phyloP scores from a whole-genome alignment of 805 yeast species.

The Barnettozyma sp. region DNA sequence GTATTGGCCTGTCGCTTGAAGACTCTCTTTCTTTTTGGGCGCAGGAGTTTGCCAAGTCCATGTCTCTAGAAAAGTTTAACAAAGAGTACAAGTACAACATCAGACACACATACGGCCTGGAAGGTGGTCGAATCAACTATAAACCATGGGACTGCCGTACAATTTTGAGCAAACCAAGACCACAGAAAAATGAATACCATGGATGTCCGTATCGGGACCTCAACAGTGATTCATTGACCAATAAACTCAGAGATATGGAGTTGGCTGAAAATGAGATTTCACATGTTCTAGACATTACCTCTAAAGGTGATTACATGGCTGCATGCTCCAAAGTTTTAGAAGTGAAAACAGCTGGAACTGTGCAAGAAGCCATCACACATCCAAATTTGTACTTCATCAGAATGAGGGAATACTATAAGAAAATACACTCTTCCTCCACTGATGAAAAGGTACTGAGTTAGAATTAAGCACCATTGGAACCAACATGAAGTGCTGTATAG shows the following conservation, averaged over 20 bases:
- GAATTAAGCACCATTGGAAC: no score
- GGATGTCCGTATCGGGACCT: slow-evolving; percentile 92
- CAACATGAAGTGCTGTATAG: no score
- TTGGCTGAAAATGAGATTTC: slow-evolving; percentile 51
- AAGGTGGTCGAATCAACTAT: slow-evolving; percentile 82
- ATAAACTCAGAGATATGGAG: slow-evolving; percentile 56
- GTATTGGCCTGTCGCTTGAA: slow-evolving; percentile 80
- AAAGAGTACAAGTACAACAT: slow-evolving; percentile 87
- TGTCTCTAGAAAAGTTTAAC: slow-evolving; percentile 67
- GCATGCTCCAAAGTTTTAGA: slow-evolving; percentile 93
- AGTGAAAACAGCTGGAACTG: slow-evolving; percentile 46
- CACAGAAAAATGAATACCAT: slow-evolving; percentile 63
- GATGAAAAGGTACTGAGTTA: background rate
- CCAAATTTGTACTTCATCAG: slow-evolving; percentile 87
- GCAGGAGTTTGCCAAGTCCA: slow-evolving; percentile 55
- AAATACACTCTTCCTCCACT: slow-evolving; percentile 7
- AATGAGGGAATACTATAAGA: slow-evolving; percentile 49
- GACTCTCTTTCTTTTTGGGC: slow-evolving; percentile 88
- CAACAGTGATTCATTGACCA: slow-evolving; percentile 52
- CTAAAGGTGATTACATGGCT: slow-evolving; percentile 63
- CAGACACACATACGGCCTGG: slow-evolving; percentile 85
- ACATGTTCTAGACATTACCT: slow-evolving; percentile 60
- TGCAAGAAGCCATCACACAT: slow-evolving; percentile 47
- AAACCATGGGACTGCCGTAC: slow-evolving; percentile 81
- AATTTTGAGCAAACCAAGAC: slow-evolving; percentile 65